A percentile compares a stretch with the other conserved stretches of the same genome.
These are phyloP conservation scores for Pisolithus tinctorius DNA, from an alignment of 768 basidiomycete genomes.

Conservation along the genomic window DNA sequence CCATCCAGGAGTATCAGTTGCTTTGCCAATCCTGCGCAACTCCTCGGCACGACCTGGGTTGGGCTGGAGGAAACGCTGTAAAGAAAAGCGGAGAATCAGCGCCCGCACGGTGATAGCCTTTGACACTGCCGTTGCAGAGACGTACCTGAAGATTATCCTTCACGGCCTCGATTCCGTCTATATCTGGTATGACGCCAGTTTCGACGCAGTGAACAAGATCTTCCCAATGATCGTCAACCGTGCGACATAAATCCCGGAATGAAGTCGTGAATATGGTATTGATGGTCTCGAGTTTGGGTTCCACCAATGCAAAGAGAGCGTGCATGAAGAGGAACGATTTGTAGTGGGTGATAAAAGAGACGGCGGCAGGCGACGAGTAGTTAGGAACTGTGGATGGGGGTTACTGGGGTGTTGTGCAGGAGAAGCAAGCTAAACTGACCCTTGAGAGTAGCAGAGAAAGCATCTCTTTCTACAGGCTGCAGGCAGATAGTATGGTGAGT, in stretches of 20 bases:
- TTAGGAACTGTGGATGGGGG: conserved; percentile 5
- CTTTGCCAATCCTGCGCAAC: conserved; percentile 8
- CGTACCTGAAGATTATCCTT: conserved; percentile 8
- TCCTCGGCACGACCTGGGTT: conserved; percentile 12
- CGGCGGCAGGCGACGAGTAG: conserved; percentile 10
- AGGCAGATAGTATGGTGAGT: not conserved
- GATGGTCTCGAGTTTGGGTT: conserved; percentile 14
- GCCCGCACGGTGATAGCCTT: not conserved
- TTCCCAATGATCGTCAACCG: conserved; percentile 16
- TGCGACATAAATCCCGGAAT: conserved; percentile 15
- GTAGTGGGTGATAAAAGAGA: conserved; percentile 16
- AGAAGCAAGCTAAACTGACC: conserved; percentile 1
- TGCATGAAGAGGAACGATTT: conserved; percentile 19
- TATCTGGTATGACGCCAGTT: conserved; percentile 10
- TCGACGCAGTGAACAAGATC: conserved; percentile 12
- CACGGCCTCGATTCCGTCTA: conserved; percentile 8
- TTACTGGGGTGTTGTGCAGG: too few species aligned
- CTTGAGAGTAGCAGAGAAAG: not conserved
- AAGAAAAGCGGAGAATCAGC: too few species aligned
- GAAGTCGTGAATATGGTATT: conserved; percentile 16
- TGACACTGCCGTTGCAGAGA: not conserved
- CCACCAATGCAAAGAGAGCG: conserved; percentile 15
- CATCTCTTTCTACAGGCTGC: conserved; percentile 11
- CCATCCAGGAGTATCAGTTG: conserved; percentile 7
- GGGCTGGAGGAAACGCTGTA: conserved; percentile 12